Conservation (phyloP, 2,329 filamentous ascomycete genomes). For the Gremmenia infestans region DNA sequence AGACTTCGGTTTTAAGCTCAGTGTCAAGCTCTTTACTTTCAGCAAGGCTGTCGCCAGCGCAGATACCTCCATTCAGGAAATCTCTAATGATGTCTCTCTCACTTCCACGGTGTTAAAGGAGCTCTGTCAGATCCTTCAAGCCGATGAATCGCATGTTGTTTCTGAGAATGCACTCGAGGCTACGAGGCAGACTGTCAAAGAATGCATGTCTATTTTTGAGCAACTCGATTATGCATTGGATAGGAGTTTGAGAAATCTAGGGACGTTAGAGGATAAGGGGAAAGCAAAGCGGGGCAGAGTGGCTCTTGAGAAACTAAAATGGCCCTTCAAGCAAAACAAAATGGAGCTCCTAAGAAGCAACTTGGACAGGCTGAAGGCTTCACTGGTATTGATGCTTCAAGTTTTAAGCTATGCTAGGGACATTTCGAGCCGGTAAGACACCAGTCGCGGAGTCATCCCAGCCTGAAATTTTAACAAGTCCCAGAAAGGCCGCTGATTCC, state of each 20-base stretch:
- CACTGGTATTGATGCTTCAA: conserved; percentile 12
- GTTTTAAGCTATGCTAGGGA: conserved; percentile 12
- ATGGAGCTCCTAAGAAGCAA: conserved; percentile 14
- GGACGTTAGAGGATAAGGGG: neutral
- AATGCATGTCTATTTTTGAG: conserved; percentile 11
- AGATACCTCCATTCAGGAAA: conserved; percentile 2
- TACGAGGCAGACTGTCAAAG: conserved; percentile 10
- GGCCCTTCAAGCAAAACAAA: conserved; percentile 13
- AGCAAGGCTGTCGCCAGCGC: conserved; percentile 6
- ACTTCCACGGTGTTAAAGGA: conserved; percentile 12
- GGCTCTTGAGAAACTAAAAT: conserved; percentile 9
- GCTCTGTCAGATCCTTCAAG: conserved; percentile 8
- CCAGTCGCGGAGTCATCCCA: neutral
- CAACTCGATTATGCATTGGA: conserved; percentile 9
- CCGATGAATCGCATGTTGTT: conserved; percentile 6
- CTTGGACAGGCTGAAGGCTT: conserved; percentile 13
- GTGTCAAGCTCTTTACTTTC: conserved; percentile 12
- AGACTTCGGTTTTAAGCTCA: conserved; percentile 13
- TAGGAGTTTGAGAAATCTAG: conserved; percentile 6
- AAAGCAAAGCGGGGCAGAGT: conserved; percentile 2
- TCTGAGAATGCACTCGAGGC: conserved; percentile 7
- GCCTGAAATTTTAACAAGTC: neutral
- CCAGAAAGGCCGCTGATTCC: conserved; percentile 3
- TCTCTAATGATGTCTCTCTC: conserved; percentile 14
- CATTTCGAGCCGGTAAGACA: conserved; percentile 4